Percentiles rank a stretch among this genome's conserved stretches.
Conservation (phyloP, 345 rosid species). For the Cardamine resedifolia region DNA sequence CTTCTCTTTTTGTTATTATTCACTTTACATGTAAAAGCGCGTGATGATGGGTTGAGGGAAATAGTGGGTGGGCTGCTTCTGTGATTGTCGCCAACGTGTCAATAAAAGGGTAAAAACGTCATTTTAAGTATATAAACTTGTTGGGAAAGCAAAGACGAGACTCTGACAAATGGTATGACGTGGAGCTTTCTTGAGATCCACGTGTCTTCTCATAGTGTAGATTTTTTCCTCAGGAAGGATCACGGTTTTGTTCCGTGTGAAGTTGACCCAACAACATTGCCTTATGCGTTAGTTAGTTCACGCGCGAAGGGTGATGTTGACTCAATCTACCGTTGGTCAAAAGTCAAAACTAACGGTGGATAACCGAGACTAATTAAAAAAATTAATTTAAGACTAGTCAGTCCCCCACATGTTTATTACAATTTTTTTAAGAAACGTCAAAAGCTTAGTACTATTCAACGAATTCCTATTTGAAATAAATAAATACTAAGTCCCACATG, state of each 20-base stretch:
- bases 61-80: slow-evolving; percentile 29
- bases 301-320: slow-evolving; percentile 30
- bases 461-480: not conserved
- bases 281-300: slow-evolving; percentile 13
- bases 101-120: not conserved
- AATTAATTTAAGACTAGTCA: slow-evolving; percentile 1
- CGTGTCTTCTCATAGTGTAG: not conserved
- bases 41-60: slow-evolving; percentile 24
- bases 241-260: slow-evolving; percentile 21
- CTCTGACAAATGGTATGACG: slow-evolving; percentile 21
- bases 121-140: not conserved
- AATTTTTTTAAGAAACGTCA: not conserved
- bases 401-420: slow-evolving; percentile 9
- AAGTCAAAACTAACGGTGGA: slow-evolving; percentile 27
- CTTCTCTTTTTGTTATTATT: slow-evolving; percentile 22
- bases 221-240: not conserved
- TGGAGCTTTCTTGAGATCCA: slow-evolving; percentile 11
- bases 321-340: not conserved
- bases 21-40: slow-evolving; percentile 33
- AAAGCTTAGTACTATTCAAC: not conserved
- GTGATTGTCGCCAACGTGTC: slow-evolving; percentile 35
- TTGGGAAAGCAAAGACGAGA: slow-evolving; percentile 15
- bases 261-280: slow-evolving; percentile 17
- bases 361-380: too few relatives aligned
- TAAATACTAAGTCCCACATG: slow-evolving; percentile 7